Evolutionary conservation across 495 filamentous ascomycete species (phyloP).

Genomic region (Lasiosphaeria ovina): DNA sequence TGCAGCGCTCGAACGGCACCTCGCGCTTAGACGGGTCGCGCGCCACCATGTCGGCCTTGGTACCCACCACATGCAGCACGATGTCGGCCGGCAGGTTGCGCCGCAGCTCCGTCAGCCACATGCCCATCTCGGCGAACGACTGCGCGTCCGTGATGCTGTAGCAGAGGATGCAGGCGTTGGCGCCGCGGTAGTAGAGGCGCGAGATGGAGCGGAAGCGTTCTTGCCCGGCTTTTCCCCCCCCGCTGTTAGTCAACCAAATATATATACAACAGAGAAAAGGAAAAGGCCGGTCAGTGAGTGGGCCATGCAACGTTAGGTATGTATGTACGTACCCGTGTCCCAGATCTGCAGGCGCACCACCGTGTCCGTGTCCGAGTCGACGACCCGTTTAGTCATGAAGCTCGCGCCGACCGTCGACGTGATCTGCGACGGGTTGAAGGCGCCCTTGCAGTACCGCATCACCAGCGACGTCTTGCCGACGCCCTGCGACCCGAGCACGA

Average conservation of each 20-base stretch:
- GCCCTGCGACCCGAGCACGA: slow-evolving; percentile 85
- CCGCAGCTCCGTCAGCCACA: slow-evolving; percentile 80
- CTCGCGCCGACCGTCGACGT: slow-evolving; percentile 87
- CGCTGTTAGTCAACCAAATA: background rate
- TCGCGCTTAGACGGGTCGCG: slow-evolving; percentile 70
- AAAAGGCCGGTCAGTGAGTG: slow-evolving; percentile 1
- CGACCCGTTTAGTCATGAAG: slow-evolving; percentile 88
- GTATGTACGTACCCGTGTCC: slow-evolving; percentile 60
- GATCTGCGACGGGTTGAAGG: slow-evolving; percentile 67
- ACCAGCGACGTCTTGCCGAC: slow-evolving; percentile 95
- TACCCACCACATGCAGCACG: slow-evolving; percentile 94
- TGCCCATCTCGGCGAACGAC: slow-evolving; percentile 90
- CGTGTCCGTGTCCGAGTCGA: slow-evolving; percentile 77
- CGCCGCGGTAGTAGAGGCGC: slow-evolving; percentile 90
- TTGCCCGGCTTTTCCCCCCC: slow-evolving; percentile 62
- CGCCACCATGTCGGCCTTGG: slow-evolving; percentile 88
- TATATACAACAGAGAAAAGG: background rate
- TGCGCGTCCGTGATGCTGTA: slow-evolving; percentile 87
- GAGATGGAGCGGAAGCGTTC: slow-evolving; percentile 94
- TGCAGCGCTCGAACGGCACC: slow-evolving; percentile 90
- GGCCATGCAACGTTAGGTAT: slow-evolving; percentile 1
- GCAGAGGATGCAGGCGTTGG: slow-evolving; percentile 90
- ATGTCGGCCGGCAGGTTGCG: slow-evolving; percentile 68
- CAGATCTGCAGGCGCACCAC: slow-evolving; percentile 85
- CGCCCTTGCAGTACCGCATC: slow-evolving; percentile 77